These are phyloP conservation scores for Trichoderma erinaceum DNA, from an alignment of 495 filamentous ascomycete species.

Conservation along the genomic window DNA sequence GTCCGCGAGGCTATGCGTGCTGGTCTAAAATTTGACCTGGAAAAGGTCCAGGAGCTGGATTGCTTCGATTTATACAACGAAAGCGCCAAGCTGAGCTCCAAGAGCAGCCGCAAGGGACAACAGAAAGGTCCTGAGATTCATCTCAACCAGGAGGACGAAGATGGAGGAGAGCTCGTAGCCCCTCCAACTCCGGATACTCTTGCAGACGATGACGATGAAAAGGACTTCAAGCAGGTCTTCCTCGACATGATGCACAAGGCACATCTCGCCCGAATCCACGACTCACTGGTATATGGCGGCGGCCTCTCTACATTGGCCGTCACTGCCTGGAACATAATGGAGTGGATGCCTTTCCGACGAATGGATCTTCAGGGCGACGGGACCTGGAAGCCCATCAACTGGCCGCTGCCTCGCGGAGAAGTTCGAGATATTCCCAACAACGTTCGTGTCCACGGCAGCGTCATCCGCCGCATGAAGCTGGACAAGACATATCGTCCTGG, in stretches of 20 bases:
- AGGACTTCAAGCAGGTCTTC: slow-evolving; percentile 25
- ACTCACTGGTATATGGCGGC: slow-evolving; percentile 63
- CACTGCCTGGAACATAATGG: slow-evolving; percentile 74
- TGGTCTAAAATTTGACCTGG: slow-evolving; percentile 62
- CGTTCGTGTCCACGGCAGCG: slow-evolving; percentile 66
- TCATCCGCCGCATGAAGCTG: slow-evolving; percentile 64
- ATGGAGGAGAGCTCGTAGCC: background rate
- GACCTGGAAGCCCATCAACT: slow-evolving; percentile 73
- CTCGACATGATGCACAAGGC: slow-evolving; percentile 51
- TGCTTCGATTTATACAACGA: slow-evolving; percentile 51
- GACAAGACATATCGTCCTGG: slow-evolving; percentile 66
- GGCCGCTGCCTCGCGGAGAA: slow-evolving; percentile 76
- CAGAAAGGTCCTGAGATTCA: background rate
- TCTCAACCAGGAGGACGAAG: background rate
- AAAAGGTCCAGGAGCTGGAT: slow-evolving; percentile 62
- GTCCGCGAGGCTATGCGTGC: slow-evolving; percentile 70
- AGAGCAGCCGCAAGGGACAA: slow-evolving; percentile 15
- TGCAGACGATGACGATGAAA: background rate
- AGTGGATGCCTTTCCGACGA: slow-evolving; percentile 75
- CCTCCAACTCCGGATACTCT: slow-evolving; percentile 10
- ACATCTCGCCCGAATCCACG: slow-evolving; percentile 62
- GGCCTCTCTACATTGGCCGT: slow-evolving; percentile 55
- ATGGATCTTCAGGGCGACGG: slow-evolving; percentile 74
- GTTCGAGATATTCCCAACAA: slow-evolving; percentile 71
- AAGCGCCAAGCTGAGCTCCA: slow-evolving; percentile 52